Conservation (phyloP, 768 basidiomycete genomes). For the Clitopilus passeckerianus region DNA sequence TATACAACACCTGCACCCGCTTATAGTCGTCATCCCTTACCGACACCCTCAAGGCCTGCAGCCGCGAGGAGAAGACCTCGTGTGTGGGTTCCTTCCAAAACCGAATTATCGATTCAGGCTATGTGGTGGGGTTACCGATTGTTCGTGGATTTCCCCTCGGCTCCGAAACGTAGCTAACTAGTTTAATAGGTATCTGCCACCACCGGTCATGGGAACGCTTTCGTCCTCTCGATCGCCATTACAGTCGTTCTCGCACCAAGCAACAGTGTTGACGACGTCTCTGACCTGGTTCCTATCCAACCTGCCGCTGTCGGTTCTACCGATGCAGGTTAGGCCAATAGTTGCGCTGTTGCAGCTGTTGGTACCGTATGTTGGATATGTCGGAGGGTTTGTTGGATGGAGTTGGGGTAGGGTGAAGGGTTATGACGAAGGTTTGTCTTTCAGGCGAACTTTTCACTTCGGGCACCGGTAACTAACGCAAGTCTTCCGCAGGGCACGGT, state of each 20-base stretch:
- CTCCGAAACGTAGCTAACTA: neutral
- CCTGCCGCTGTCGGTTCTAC: constrained; percentile 53
- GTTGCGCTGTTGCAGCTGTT: constrained; percentile 55
- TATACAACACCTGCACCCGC: too few relatives aligned
- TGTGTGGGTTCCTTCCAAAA: constrained; percentile 69
- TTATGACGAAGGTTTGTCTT: constrained; percentile 61
- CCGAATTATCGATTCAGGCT: constrained; percentile 69
- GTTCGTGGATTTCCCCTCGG: constrained; percentile 33
- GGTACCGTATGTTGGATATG: constrained; percentile 66
- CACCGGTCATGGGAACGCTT: constrained; percentile 56
- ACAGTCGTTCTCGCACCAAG: constrained; percentile 61
- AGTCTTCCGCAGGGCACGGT: constrained; percentile 47
- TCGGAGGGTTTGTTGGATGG: constrained; percentile 78
- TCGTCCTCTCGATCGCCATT: constrained; percentile 59
- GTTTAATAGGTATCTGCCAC: constrained; percentile 62
- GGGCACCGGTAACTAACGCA: neutral
- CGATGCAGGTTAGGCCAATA: constrained; percentile 54
- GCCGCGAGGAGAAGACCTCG: neutral
- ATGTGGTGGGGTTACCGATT: constrained; percentile 87
- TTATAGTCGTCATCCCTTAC: too few relatives aligned
- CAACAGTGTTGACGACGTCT: constrained; percentile 68
- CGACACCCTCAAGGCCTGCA: neutral
- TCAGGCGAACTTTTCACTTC: neutral
- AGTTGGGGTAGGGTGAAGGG: constrained; percentile 67
- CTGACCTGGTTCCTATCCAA: constrained; percentile 72